Base-by-base conservation (phyloP, 306 rosid species). In the Lagenaria siceraria region DNA sequence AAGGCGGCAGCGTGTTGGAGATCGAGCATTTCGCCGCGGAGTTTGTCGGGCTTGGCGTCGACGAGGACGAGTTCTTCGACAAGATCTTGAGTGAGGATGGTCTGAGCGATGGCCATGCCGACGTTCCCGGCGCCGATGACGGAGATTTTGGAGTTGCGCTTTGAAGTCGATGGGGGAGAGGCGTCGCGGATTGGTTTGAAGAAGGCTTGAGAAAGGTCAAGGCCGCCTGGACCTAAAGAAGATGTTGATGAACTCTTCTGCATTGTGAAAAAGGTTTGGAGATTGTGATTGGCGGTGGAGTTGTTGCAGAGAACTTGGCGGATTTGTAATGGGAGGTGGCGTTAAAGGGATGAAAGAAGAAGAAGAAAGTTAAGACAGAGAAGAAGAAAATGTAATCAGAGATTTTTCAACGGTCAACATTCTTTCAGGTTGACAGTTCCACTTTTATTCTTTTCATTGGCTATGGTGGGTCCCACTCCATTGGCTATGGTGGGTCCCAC, bases 61-160 rank as follows among this genome's bases (percentile, higher is more conserved):
- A 94, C 86, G 36, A 94, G 96, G 76, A 83, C 90, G 29, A 94
- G 90, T 78, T 92, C 98, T 49, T 90, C 98, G 33, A 82, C 65
- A 7, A 92, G 86, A 78, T 87, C 95, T 61, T 92, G 98, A 46
- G 96, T 92, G 68, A 94, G 93, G 77, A 92, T 94, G 78, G 97
- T 94, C 71, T 94, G 98, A 63, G 98, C 98, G 2, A 94, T 92
- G 77, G 98, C 98, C 98, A 94, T 94, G 35, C 98, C 98, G 14
- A 94, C 98, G 61, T 94, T 94, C 13, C 98, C 98, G 14, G 93
- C 89, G 0, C 97, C 98, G 22, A 94, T 76, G 65, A 92, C 95
- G 18, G 97, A 87, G 84, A 91, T 78, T 77, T 94, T 94, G 54
- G 78, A 83, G 83, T 83, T 88, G 77, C 89, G 89, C 9, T 89